Evolutionary conservation across 768 basidiomycete genomes (phyloP), one percentile per base, ranked within the genome.

Genomic region (Antrodiella citrinella): DNA sequence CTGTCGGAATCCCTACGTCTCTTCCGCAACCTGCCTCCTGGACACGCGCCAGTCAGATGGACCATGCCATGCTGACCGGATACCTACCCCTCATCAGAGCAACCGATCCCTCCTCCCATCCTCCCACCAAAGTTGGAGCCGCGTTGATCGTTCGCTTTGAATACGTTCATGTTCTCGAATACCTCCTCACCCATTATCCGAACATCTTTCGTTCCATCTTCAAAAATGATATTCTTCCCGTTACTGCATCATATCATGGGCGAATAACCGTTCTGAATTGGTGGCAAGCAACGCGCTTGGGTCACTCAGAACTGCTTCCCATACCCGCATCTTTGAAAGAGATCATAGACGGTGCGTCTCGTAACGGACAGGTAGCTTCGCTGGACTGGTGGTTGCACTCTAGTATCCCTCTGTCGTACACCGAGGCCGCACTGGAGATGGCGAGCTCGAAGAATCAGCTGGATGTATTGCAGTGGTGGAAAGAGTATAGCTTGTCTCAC

Each of bases 381-480:
- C 76, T 91, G 19, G 81, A 88, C 52, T 91, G 90, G 90, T 91
- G 90, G 91, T 60, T 78, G 15, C 60, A 73, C 24, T 84, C 77
- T n/a, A 79, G 77, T 22, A 72, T 78, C 52, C 70, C 77, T 0
- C 71, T 90, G 55, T 79, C 86, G 56, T 90, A 89, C 61, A 84
- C 88, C 35, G 87, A 89, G 57, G 79, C 80, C 9, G 82, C 89
- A 1, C 79, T 92, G 26, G 86, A 89, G 58, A 76, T 80, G 53
- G 90, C 90, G 4, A 87, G 84, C 51, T 74, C 85, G 15, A 88
- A 82, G 60, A 86, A 85, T 53, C 83, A 81, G 57, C 70, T 90
- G n/a, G 69, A 74, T 3, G 81, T 89, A 4, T 75, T 92, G 40
- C 82, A 86, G 26, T 92, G 90, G 90, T 92, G 89, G 90, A 81